These are phyloP conservation scores for Pseudocercospora crystallina DNA, from an alignment of 2,329 filamentous ascomycete species.

Conservation along the genomic window DNA sequence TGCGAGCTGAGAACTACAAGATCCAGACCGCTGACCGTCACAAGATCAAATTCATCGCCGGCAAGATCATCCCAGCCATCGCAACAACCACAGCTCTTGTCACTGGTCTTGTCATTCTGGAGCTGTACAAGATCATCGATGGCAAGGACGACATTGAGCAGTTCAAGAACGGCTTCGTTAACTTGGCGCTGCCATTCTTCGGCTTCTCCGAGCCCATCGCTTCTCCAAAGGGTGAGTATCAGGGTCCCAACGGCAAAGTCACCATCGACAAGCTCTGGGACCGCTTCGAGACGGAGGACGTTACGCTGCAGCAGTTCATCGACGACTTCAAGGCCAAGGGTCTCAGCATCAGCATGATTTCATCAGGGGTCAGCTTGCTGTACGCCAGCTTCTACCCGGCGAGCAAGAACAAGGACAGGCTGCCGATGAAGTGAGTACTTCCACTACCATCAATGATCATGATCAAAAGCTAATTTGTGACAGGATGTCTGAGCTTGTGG, in stretches of 20 bases:
- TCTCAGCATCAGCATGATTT: conserved; percentile 85
- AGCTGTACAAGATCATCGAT: conserved; percentile 95
- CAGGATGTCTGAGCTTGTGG: conserved; percentile 85
- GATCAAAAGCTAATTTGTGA: conserved; percentile 19
- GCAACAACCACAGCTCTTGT: conserved; percentile 95
- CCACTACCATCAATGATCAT: background rate
- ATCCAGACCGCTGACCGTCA: conserved; percentile 89
- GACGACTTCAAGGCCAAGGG: conserved; percentile 79
- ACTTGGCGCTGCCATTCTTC: conserved; percentile 94
- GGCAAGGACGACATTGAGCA: conserved; percentile 96
- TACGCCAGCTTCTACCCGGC: conserved; percentile 91
- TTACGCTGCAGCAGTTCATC: conserved; percentile 81
- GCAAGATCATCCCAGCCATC: conserved; percentile 98
- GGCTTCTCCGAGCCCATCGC: conserved; percentile 96
- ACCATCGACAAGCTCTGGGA: conserved; percentile 97
- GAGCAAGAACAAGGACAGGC: conserved; percentile 78
- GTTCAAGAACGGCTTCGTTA: conserved; percentile 99
- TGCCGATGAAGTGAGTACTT: conserved; percentile 63
- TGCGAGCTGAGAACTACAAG: conserved; percentile 97
- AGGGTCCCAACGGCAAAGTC: conserved; percentile 74
- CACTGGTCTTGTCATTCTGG: conserved; percentile 86
- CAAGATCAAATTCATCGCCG: conserved; percentile 99
- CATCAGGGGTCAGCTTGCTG: conserved; percentile 91
- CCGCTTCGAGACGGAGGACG: conserved; percentile 84
- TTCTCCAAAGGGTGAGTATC: conserved; percentile 88